These are phyloP conservation scores for Dictyostelium firmibasis DNA, from an alignment of 78 protist genomes.

Conservation along the genomic window DNA sequence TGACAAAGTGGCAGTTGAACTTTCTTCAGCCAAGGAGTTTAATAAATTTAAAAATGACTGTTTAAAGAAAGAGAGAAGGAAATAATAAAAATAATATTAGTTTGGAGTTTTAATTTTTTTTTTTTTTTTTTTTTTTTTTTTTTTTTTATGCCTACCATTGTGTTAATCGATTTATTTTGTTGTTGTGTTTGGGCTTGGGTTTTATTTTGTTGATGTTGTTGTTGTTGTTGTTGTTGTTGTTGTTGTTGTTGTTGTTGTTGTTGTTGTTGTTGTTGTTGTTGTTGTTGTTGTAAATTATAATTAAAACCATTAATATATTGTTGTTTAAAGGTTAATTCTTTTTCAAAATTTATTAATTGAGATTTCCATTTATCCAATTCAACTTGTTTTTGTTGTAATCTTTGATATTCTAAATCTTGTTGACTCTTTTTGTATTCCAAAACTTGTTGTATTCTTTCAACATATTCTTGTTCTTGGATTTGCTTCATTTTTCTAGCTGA, in stretches of 20 bases:
- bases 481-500: background rate
- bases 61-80: background rate
- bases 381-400: slow-evolving; percentile 29
- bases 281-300: background rate
- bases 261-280: background rate
- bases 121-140: no score
- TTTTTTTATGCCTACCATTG: background rate
- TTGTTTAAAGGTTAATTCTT: slow-evolving; percentile 11
- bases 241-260: no score
- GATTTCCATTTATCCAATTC: slow-evolving; percentile 25
- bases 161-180: background rate
- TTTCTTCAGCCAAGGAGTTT: slow-evolving; percentile 1
- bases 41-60: background rate
- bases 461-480: slow-evolving; percentile 17
- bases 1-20: background rate
- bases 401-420: slow-evolving; percentile 24
- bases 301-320: background rate
- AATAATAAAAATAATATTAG: background rate
- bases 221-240: background rate
- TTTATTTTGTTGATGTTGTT: no score
- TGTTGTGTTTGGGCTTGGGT: background rate
- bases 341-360: slow-evolving; percentile 10
- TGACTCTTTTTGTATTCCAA: slow-evolving; percentile 59
- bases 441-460: slow-evolving; percentile 54
- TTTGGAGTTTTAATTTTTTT: background rate